Percentiles rank a stretch among this genome's conserved stretches.
Conservation (phyloP, 2,329 filamentous ascomycete genomes). For the Aspergillus aculeatus region DNA sequence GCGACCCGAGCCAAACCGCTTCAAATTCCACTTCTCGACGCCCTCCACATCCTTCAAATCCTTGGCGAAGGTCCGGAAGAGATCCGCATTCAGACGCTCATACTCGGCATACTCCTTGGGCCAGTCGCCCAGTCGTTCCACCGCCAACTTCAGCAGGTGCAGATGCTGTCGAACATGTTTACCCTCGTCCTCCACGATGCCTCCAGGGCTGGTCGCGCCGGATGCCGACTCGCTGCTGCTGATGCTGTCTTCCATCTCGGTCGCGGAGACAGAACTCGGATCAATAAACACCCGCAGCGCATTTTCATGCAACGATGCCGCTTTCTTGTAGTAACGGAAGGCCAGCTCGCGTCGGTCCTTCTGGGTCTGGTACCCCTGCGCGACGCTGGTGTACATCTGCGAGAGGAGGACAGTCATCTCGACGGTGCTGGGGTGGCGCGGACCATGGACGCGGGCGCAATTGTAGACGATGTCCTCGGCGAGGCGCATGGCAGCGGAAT, state of each 20-base stretch:
- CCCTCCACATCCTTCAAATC: constrained; percentile 45
- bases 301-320: constrained; percentile 39
- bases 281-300: constrained; percentile 39
- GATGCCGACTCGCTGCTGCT: not conserved
- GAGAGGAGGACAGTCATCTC: constrained; percentile 52
- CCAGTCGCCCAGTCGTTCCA: constrained; percentile 42
- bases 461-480: constrained; percentile 58
- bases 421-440: constrained; percentile 47
- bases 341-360: constrained; percentile 36
- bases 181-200: constrained; percentile 10
- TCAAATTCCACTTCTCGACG: constrained; percentile 50
- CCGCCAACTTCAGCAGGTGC: constrained; percentile 38
- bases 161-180: constrained; percentile 38
- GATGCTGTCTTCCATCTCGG: constrained; percentile 13
- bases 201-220: not conserved
- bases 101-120: constrained; percentile 51
- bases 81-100: constrained; percentile 46
- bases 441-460: constrained; percentile 53
- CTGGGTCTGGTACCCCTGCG: constrained; percentile 35
- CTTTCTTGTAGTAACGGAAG: constrained; percentile 42
- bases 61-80: constrained; percentile 42
- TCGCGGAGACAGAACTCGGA: constrained; percentile 23
- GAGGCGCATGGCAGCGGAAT: constrained; percentile 47
- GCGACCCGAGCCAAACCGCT: constrained; percentile 47
- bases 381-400: constrained; percentile 51